phyloP scores from a whole-genome alignment of 768 basidiomycete species.

The Pisolithus marmoratus region DNA sequence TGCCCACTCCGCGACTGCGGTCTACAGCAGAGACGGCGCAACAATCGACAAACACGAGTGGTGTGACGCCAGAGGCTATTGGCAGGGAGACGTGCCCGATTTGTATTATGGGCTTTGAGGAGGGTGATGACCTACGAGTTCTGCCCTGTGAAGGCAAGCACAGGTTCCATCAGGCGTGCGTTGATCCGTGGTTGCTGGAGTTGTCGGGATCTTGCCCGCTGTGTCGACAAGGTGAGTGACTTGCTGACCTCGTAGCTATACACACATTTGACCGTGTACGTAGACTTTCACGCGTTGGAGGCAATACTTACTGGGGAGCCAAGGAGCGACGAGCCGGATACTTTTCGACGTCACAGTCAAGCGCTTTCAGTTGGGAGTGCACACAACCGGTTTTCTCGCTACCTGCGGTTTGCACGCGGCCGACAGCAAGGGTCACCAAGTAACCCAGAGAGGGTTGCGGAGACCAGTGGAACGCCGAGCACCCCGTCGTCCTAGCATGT shows the following conservation, averaged over 20 bases:
- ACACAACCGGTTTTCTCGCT: conserved; percentile 49
- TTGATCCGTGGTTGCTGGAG: conserved; percentile 90
- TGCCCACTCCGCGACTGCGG: conserved; percentile 1
- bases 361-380: conserved; percentile 8
- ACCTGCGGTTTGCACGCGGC: conserved; percentile 47
- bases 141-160: conserved; percentile 91
- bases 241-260: background rate
- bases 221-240: conserved; percentile 73
- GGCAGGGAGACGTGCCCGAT: conserved; percentile 90
- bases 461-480: background rate
- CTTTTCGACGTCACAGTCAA: conserved; percentile 10
- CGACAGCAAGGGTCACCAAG: conserved; percentile 36
- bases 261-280: background rate
- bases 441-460: conserved; percentile 5
- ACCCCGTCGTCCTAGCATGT: no score
- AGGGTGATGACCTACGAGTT: conserved; percentile 86
- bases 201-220: conserved; percentile 89
- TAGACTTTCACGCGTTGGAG: conserved; percentile 61
- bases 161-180: conserved; percentile 83
- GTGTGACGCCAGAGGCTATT: conserved; percentile 54
- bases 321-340: conserved; percentile 12
- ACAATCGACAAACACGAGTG: background rate
- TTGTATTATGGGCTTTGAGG: conserved; percentile 90
- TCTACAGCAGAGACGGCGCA: background rate
- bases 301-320: conserved; percentile 42